Conservation (phyloP, 116 monocot genomes). For the Posidonia oceanica region DNA sequence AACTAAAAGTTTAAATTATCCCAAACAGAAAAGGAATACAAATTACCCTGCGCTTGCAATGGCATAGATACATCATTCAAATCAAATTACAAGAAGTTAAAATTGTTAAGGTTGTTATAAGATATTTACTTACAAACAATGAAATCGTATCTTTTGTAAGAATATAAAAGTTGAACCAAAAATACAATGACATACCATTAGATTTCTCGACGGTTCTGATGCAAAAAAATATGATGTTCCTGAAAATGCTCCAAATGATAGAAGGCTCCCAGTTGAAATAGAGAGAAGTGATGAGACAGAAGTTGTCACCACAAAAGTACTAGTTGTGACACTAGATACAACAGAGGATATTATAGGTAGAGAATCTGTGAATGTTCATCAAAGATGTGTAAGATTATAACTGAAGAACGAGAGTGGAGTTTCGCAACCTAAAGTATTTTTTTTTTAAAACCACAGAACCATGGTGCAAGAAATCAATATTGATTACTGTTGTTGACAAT, state of each 20-base stretch:
- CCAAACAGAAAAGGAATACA: too few species aligned
- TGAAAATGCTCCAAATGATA: constrained; percentile 51
- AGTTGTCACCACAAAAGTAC: constrained; percentile 44
- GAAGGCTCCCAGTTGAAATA: constrained; percentile 69
- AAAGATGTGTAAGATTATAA: neutral
- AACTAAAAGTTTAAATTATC: too few species aligned
- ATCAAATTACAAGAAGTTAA: too few species aligned
- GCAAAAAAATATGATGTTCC: constrained; percentile 35
- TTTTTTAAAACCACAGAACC: neutral
- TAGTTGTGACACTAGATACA: constrained; percentile 50
- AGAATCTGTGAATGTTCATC: constrained; percentile 37
- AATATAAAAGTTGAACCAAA: too few species aligned
- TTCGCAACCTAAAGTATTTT: neutral
- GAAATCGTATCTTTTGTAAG: too few species aligned
- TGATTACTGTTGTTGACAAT: too few species aligned
- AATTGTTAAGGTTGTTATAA: too few species aligned
- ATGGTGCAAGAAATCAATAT: neutral
- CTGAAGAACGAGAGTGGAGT: too few species aligned
- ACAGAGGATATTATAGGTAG: constrained; percentile 46
- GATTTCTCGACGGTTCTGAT: constrained; percentile 76
- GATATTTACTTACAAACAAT: too few species aligned
- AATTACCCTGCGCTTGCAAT: too few species aligned
- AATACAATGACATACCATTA: constrained; percentile 39
- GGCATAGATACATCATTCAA: too few species aligned
- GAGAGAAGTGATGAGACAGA: constrained; percentile 45